phyloP scores from a whole-genome alignment of 805 yeast genomes.

The Jamesozyma jinghongensis region DNA sequence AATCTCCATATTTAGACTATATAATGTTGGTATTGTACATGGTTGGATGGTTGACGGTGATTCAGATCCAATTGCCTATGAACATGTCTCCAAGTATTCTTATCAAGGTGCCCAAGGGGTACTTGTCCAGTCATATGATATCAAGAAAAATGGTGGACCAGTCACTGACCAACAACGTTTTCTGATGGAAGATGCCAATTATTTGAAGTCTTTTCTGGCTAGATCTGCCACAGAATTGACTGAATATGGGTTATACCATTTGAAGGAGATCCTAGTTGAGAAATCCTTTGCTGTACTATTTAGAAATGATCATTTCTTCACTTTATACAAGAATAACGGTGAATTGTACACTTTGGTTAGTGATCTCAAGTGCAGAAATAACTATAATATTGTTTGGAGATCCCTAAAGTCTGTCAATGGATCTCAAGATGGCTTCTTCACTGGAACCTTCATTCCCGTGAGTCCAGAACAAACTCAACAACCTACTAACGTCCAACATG shows the following conservation, averaged over 20 bases:
- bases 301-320: conserved; percentile 82
- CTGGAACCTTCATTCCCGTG: conserved; percentile 51
- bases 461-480: conserved; percentile 4
- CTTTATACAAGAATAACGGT: conserved; percentile 45
- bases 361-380: conserved; percentile 52
- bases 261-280: conserved; percentile 38
- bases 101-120: conserved; percentile 55
- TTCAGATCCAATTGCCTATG: conserved; percentile 27
- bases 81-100: conserved; percentile 35
- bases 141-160: conserved; percentile 18
- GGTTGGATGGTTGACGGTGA: conserved; percentile 68
- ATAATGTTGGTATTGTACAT: conserved; percentile 58
- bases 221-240: conserved; percentile 72
- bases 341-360: conserved; percentile 61
- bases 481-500: neutral
- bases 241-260: conserved; percentile 44
- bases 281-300: conserved; percentile 64
- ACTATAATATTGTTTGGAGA: conserved; percentile 69
- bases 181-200: conserved; percentile 29
- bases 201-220: conserved; percentile 42
- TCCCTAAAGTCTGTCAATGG: conserved; percentile 61
- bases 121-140: conserved; percentile 39
- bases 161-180: conserved; percentile 17
- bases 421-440: conserved; percentile 55
- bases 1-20: conserved; percentile 47